phyloP scores from a whole-genome alignment of 768 basidiomycete genomes.

The Terana coerulea region DNA sequence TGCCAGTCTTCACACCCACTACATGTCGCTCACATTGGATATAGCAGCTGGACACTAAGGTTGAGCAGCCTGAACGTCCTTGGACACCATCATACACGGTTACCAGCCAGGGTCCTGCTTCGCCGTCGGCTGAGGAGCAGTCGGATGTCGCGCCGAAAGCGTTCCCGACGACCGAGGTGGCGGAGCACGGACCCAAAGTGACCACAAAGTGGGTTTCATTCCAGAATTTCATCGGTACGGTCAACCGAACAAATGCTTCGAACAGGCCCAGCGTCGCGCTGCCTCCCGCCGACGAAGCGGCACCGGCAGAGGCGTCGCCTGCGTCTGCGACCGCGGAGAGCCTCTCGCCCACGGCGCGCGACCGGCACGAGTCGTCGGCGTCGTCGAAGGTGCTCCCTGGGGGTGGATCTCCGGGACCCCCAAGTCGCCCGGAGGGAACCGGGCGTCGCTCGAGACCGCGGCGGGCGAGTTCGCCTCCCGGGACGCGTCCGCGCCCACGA shows the following conservation, averaged over 20 bases:
- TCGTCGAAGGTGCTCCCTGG: slow-evolving; percentile 59
- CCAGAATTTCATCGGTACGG: slow-evolving; percentile 3
- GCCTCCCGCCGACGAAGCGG: slow-evolving; percentile 19
- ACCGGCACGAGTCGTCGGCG: slow-evolving; percentile 47
- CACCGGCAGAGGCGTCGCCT: slow-evolving; percentile 12
- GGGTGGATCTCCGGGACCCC: slow-evolving; percentile 39
- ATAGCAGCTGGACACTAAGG: not conserved
- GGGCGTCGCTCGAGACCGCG: slow-evolving; percentile 48
- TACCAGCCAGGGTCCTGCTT: slow-evolving; percentile 29
- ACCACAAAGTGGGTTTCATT: slow-evolving; percentile 12
- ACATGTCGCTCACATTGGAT: not conserved
- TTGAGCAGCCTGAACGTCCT: slow-evolving; percentile 26
- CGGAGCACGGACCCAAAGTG: slow-evolving; percentile 13
- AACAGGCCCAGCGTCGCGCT: slow-evolving; percentile 22
- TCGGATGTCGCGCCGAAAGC: not conserved
- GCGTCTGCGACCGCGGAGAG: slow-evolving; percentile 15
- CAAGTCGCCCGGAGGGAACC: slow-evolving; percentile 37
- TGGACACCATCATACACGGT: slow-evolving; percentile 39
- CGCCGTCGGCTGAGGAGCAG: slow-evolving; percentile 7
- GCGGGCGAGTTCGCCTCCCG: slow-evolving; percentile 40
- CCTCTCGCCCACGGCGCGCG: slow-evolving; percentile 23
- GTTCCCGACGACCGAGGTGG: slow-evolving; percentile 17
- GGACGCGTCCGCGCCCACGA: slow-evolving; percentile 18
- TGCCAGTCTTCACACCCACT: not conserved
- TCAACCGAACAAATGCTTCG: not conserved